A percentile compares a stretch with the other conserved stretches of the same genome.
Evolutionary conservation across 805 yeast genomes (phyloP).

Genomic region (Wickerhamomyces rabaulensis): DNA sequence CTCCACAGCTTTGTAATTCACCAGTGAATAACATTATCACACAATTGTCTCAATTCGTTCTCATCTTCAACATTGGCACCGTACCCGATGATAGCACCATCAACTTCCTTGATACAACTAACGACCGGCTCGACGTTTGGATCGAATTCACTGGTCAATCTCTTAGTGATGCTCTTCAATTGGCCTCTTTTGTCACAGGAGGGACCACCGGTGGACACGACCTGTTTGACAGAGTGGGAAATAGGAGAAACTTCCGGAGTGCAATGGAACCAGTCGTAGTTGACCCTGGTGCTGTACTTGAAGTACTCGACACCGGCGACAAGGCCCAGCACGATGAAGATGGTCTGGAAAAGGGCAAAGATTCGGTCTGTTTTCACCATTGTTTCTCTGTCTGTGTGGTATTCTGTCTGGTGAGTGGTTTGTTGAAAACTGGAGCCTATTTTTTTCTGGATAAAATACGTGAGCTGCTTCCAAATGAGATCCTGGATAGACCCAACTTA

Average conservation of each 20-base stretch:
- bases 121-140: slow-evolving; percentile 30
- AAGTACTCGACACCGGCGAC: slow-evolving; percentile 39
- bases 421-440: no score
- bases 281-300: slow-evolving; percentile 33
- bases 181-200: slow-evolving; percentile 41
- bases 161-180: slow-evolving; percentile 33
- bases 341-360: slow-evolving; percentile 24
- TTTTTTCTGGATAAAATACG: no score
- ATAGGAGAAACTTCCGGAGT: slow-evolving; percentile 26
- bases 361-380: slow-evolving; percentile 14
- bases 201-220: slow-evolving; percentile 37
- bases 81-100: slow-evolving; percentile 16
- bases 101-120: slow-evolving; percentile 33
- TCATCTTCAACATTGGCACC: slow-evolving; percentile 16
- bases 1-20: neutral
- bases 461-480: no score
- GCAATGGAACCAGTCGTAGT: slow-evolving; percentile 43
- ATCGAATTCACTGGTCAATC: slow-evolving; percentile 33
- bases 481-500: no score
- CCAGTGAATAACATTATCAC: slow-evolving; percentile 25
- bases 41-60: slow-evolving; percentile 7
- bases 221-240: slow-evolving; percentile 21
- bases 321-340: slow-evolving; percentile 24
- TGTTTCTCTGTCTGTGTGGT: neutral
- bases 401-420: no score